phyloP scores from a whole-genome alignment of 352 stramenopile species.

The Thalassiosira pacifica region DNA sequence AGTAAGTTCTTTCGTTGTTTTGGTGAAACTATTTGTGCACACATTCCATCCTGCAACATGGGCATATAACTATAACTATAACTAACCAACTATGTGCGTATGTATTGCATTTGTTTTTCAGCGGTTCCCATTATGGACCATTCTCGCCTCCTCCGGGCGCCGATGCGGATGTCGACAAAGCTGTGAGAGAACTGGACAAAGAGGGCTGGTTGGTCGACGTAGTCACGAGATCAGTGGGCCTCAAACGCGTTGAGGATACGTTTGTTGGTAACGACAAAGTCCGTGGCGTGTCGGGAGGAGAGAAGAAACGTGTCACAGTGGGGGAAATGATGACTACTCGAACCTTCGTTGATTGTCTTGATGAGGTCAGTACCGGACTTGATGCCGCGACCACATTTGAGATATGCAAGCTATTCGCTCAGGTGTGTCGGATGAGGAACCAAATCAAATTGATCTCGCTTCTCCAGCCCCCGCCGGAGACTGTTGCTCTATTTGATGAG shows the following conservation, averaged over 20 bases:
- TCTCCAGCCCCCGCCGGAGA: constrained; percentile 92
- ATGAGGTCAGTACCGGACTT: constrained; percentile 94
- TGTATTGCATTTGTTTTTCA: constrained; percentile 15
- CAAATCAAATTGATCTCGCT: constrained; percentile 85
- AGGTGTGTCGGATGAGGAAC: constrained; percentile 72
- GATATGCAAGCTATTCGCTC: constrained; percentile 88
- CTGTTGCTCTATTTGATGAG: constrained; percentile 95
- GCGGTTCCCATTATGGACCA: constrained; percentile 35
- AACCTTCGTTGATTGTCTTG: constrained; percentile 89
- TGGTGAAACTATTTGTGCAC: neutral
- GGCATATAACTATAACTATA: too few relatives aligned
- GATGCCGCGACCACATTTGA: constrained; percentile 92
- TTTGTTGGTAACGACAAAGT: constrained; percentile 91
- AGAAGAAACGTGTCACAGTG: constrained; percentile 92
- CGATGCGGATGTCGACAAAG: constrained; percentile 40
- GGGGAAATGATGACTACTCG: constrained; percentile 91
- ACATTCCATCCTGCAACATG: too few relatives aligned
- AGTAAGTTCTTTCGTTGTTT: constrained; percentile 13
- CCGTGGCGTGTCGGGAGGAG: constrained; percentile 91
- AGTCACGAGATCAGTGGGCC: constrained; percentile 89
- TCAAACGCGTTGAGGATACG: constrained; percentile 91
- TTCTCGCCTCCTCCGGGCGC: constrained; percentile 20
- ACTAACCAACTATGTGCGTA: too few relatives aligned
- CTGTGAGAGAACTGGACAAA: constrained; percentile 86
- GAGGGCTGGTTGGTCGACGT: constrained; percentile 87